phyloP scores from a whole-genome alignment of 257 asterid species.

The Knoxia roxburghii region DNA sequence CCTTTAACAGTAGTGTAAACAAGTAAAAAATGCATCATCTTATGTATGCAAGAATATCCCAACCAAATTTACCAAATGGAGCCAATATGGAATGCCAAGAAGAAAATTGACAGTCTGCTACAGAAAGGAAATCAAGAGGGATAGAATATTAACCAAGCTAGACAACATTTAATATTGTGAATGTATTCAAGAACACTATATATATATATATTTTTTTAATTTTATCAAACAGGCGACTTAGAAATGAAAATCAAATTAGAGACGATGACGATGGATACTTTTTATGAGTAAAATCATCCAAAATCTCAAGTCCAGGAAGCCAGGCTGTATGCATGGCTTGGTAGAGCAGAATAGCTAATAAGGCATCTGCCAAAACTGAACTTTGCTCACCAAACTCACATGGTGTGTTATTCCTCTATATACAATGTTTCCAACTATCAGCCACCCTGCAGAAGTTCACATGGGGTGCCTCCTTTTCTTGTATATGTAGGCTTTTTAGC shows the following conservation, averaged over 20 bases:
- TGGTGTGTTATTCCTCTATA: conserved; percentile 19
- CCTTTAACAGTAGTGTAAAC: too few relatives aligned
- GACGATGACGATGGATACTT: too few relatives aligned
- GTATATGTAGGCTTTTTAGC: background rate
- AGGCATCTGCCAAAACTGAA: conserved; percentile 26
- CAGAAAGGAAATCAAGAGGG: background rate
- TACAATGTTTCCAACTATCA: conserved; percentile 16
- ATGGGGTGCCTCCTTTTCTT: conserved; percentile 21
- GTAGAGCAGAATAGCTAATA: conserved; percentile 5
- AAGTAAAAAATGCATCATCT: background rate
- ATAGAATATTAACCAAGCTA: too few relatives aligned
- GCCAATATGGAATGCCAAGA: background rate
- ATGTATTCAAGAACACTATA: too few relatives aligned
- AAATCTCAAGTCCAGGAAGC: background rate
- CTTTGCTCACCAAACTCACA: conserved; percentile 30
- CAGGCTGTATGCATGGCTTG: conserved; percentile 17
- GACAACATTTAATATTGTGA: too few relatives aligned
- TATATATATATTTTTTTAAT: too few relatives aligned
- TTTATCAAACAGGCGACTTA: too few relatives aligned
- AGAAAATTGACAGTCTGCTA: conserved; percentile 5
- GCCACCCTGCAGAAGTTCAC: conserved; percentile 18
- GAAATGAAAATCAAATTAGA: too few relatives aligned
- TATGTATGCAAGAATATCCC: background rate
- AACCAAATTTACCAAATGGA: background rate
- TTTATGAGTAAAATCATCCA: background rate